phyloP scores from a whole-genome alignment of 192 early-diverging fungal genomes.

The Coemansia sp. region DNA sequence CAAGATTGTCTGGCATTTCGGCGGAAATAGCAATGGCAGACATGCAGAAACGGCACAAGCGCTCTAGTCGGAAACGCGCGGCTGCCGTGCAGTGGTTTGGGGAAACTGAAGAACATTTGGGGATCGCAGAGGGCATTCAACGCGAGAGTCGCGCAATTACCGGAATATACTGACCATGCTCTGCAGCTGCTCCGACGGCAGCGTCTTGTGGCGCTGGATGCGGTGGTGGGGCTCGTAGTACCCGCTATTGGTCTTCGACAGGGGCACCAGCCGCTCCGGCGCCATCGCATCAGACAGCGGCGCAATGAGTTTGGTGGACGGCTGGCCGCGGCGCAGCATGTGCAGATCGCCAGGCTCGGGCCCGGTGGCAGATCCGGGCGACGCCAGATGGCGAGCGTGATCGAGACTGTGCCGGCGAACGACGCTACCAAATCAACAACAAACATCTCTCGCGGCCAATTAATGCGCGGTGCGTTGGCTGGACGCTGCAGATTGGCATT shows the following conservation, averaged over 20 bases:
- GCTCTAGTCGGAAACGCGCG: too few relatives aligned
- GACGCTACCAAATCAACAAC: constrained; percentile 16
- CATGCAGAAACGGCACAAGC: too few relatives aligned
- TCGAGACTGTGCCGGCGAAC: constrained; percentile 32
- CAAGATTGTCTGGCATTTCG: too few relatives aligned
- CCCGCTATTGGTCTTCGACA: constrained; percentile 32
- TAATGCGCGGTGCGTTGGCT: too few relatives aligned
- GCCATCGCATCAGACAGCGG: constrained; percentile 22
- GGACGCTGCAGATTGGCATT: background rate
- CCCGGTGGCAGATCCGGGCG: constrained; percentile 5
- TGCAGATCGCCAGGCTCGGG: constrained; percentile 4
- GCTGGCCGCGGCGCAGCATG: background rate
- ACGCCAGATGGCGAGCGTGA: constrained; percentile 12
- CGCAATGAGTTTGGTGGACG: constrained; percentile 1
- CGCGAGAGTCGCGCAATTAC: background rate
- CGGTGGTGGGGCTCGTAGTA: constrained; percentile 39
- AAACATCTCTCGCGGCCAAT: too few relatives aligned
- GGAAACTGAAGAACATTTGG: too few relatives aligned
- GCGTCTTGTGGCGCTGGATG: constrained; percentile 48
- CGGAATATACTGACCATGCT: constrained; percentile 27
- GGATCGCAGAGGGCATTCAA: too few relatives aligned
- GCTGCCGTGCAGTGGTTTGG: too few relatives aligned
- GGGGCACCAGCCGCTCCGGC: constrained; percentile 26
- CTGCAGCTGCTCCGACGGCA: constrained; percentile 39
- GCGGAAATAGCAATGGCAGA: too few relatives aligned